Evolutionary conservation across 257 asterid genomes (phyloP), one percentile per base, ranked within the genome.

Genomic region (Gentiana dahurica): DNA sequence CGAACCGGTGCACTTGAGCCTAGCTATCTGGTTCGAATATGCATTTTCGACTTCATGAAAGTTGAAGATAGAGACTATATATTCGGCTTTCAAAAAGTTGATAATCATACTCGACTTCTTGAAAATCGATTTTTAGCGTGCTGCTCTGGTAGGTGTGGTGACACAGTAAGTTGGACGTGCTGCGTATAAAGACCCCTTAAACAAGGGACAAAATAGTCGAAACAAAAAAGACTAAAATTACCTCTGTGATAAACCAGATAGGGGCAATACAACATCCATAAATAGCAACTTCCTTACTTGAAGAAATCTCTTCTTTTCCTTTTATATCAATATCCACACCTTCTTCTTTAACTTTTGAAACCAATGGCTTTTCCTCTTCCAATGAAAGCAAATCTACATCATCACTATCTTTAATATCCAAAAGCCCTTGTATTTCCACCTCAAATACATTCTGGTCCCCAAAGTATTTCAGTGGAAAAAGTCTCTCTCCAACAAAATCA

Each of bases 241-340:
- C 99, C 97, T 92, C 99, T 0, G 97, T 92, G 59, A 88, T n/a
- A 60, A 92, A 92, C 99, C 99, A 92, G 68, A 92, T 86, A 58
- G 99, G 99, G 55, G 99, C 99, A 34, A 92, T 69, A 60, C 78
- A 88, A 65, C 89, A 85, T 65, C 97, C 99, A 68, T 79, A 88
- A 48, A 79, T 66, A 68, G 99, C 99, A 60, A 92, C 77, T 73
- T 88, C 89, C 71, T 78, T 80, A 52, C 89, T 67, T 3, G 97
- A 83, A 68, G 75, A 59, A 24, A 24, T 24, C 24, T 24, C 24
- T 71, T 77, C 78, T 60, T 80, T 84, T 64, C 68, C 84, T 49
- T 71, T 72, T 39, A 60, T 76, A 61, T 41, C 41, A 69, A 57
- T 69, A 43, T 67, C 80, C 24, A 62, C 57, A 48, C 65, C 81